These are phyloP conservation scores for Metschnikowia cubensis DNA, from an alignment of 805 yeast genomes.

Conservation along the genomic window DNA sequence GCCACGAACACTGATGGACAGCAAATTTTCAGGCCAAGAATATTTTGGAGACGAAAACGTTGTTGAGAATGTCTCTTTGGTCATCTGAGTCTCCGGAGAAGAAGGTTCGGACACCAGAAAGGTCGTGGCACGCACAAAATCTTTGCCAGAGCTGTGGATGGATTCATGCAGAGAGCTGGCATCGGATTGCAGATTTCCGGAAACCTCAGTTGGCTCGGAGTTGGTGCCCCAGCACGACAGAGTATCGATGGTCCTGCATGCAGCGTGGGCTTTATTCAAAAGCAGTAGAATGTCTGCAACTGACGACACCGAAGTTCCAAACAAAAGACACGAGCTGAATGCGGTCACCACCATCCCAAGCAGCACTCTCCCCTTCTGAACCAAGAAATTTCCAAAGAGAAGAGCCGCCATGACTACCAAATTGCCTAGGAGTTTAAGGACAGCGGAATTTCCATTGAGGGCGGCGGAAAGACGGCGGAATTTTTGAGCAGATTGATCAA, in stretches of 20 bases:
- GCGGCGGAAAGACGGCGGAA: slow-evolving; percentile 45
- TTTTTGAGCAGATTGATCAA: slow-evolving; percentile 32
- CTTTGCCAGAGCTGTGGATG: not conserved
- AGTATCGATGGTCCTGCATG: slow-evolving; percentile 47
- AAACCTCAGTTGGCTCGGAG: not conserved
- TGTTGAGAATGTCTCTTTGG: not conserved
- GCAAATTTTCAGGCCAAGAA: not conserved
- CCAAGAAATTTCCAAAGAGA: slow-evolving; percentile 81
- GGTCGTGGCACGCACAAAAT: not conserved
- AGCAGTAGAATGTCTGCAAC: slow-evolving; percentile 55
- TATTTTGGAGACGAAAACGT: not conserved
- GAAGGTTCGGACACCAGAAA: slow-evolving; percentile 3
- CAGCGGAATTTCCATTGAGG: slow-evolving; percentile 52
- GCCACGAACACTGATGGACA: slow-evolving; percentile 6
- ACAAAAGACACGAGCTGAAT: slow-evolving; percentile 72
- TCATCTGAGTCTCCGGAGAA: not conserved
- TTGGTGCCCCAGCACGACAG: slow-evolving; percentile 19
- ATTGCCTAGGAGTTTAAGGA: slow-evolving; percentile 54
- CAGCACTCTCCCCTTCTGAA: slow-evolving; percentile 44
- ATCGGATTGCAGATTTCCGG: not conserved
- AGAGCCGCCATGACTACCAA: slow-evolving; percentile 87
- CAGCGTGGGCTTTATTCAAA: slow-evolving; percentile 70
- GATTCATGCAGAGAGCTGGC: not conserved
- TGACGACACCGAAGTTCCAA: slow-evolving; percentile 58
- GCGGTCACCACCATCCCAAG: slow-evolving; percentile 75